A percentile compares a stretch with the other conserved stretches of the same genome.
Conservation (phyloP, 768 basidiomycete genomes). For the Lentinula edodes region DNA sequence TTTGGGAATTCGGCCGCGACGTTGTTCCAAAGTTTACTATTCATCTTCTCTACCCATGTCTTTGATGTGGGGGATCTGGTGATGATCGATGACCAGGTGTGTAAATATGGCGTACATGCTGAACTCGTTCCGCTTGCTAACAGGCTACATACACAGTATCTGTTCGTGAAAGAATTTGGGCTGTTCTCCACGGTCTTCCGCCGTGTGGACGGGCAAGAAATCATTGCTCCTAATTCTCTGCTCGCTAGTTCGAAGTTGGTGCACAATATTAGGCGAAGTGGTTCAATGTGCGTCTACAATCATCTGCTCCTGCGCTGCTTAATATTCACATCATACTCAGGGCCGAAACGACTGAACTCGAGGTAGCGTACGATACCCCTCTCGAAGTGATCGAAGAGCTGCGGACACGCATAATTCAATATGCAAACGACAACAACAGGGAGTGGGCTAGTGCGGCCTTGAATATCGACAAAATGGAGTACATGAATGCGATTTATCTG, state of each 20-base stretch:
- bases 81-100: slow-evolving; percentile 70
- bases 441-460: slow-evolving; percentile 66
- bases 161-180: slow-evolving; percentile 73
- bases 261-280: slow-evolving; percentile 71
- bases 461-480: slow-evolving; percentile 78
- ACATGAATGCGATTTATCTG: slow-evolving; percentile 64
- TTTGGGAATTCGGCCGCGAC: slow-evolving; percentile 80
- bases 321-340: slow-evolving; percentile 14
- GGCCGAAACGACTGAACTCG: slow-evolving; percentile 68
- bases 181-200: slow-evolving; percentile 75
- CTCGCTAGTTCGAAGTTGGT: slow-evolving; percentile 68
- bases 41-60: slow-evolving; percentile 83
- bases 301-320: background rate
- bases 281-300: slow-evolving; percentile 51
- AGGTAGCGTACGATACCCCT: slow-evolving; percentile 64
- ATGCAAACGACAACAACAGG: slow-evolving; percentile 57
- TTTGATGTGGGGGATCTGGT: slow-evolving; percentile 81
- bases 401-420: slow-evolving; percentile 49
- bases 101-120: background rate
- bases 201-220: slow-evolving; percentile 76
- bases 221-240: slow-evolving; percentile 73
- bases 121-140: background rate
- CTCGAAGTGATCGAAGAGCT: slow-evolving; percentile 68
- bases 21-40: slow-evolving; percentile 77
- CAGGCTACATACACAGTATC: slow-evolving; percentile 17